Evolutionary conservation across 2,329 filamentous ascomycete genomes (phyloP).

Genomic region (Pseudocercospora crystallina): DNA sequence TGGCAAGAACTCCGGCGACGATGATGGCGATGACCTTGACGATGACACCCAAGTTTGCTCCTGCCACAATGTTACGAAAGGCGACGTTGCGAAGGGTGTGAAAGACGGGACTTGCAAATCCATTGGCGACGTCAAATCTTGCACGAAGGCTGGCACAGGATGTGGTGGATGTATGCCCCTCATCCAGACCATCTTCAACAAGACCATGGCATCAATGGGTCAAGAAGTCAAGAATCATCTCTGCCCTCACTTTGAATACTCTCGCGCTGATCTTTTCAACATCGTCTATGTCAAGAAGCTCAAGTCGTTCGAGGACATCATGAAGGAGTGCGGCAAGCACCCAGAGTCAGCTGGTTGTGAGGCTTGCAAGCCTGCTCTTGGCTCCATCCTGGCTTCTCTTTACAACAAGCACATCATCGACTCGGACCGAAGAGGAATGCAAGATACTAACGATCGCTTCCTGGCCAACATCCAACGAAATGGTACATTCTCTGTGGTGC

Average conservation of each 20-base stretch:
- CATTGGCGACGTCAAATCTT: constrained; percentile 79
- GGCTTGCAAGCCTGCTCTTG: constrained; percentile 79
- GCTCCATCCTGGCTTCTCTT: constrained; percentile 74
- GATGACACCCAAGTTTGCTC: constrained; percentile 90
- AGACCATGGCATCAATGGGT: constrained; percentile 80
- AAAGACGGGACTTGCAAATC: constrained; percentile 80
- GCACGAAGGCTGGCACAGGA: constrained; percentile 87
- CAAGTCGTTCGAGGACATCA: constrained; percentile 70
- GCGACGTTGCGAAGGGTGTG: constrained; percentile 69
- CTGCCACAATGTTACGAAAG: constrained; percentile 89
- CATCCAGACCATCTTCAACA: constrained; percentile 86
- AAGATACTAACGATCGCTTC: constrained; percentile 88
- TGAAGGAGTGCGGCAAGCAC: constrained; percentile 74
- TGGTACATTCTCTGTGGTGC: constrained; percentile 85
- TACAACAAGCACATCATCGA: constrained; percentile 85
- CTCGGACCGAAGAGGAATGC: constrained; percentile 67
- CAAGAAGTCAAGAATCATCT: constrained; percentile 84
- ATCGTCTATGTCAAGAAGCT: constrained; percentile 81
- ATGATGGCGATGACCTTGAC: constrained; percentile 74
- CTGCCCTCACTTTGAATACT: constrained; percentile 80
- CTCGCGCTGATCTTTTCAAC: constrained; percentile 84
- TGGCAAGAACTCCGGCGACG: constrained; percentile 72
- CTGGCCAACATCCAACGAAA: constrained; percentile 88
- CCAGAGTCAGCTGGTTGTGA: constrained; percentile 76
- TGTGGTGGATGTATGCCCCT: constrained; percentile 89